Evolutionary conservation across 179 eudicot genomes (phyloP).

Genomic region (Silene vulgaris): DNA sequence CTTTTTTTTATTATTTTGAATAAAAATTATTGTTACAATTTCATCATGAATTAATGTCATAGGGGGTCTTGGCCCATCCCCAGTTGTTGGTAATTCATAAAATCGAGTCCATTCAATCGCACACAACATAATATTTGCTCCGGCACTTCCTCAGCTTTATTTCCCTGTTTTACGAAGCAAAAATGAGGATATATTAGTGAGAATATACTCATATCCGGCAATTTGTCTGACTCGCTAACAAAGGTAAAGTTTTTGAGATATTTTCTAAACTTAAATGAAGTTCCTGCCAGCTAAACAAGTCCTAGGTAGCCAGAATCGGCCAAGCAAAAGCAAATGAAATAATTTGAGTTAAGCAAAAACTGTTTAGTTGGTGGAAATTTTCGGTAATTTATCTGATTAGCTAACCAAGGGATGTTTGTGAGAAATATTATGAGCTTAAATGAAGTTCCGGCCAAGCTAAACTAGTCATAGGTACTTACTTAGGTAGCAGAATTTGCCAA

Average conservation of each 20-base stretch:
- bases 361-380: conserved; percentile 4
- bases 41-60: conserved; percentile 20
- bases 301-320: no score
- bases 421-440: not conserved
- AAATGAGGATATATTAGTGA: not conserved
- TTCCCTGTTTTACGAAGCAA: conserved; percentile 51
- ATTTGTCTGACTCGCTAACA: not conserved
- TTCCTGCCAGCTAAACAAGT: not conserved
- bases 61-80: conserved; percentile 36
- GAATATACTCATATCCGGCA: not conserved
- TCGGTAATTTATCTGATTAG: not conserved
- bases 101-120: conserved; percentile 66
- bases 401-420: not conserved
- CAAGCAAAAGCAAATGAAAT: no score
- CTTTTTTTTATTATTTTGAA: conserved; percentile 19
- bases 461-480: not conserved
- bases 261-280: not conserved
- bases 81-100: conserved; percentile 55
- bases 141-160: conserved; percentile 71
- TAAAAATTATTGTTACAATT: conserved; percentile 22
- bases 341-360: not conserved
- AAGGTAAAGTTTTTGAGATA: not conserved
- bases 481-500: not conserved
- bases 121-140: conserved; percentile 74
- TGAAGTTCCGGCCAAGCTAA: not conserved